Conservation (phyloP, 148 eudicot genomes). For the Nepenthes gracilis region DNA sequence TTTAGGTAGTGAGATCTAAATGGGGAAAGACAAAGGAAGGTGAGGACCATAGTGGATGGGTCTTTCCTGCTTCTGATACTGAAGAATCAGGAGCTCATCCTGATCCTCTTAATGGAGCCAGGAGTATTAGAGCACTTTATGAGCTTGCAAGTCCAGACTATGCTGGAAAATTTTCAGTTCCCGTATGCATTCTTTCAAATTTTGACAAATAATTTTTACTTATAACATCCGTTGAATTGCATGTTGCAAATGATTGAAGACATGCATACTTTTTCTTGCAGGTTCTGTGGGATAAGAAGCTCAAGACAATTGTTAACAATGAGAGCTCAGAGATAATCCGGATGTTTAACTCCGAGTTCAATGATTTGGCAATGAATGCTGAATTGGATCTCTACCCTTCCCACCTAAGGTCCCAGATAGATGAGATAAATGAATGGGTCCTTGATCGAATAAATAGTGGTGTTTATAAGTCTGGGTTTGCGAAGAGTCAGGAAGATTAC, state of each 20-base stretch:
- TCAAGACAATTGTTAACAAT: too few species aligned
- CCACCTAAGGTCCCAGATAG: slow-evolving; percentile 47
- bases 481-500: slow-evolving; percentile 77
- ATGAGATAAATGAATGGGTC: slow-evolving; percentile 62
- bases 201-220: not conserved
- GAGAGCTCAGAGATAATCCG: too few species aligned
- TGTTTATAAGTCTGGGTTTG: slow-evolving; percentile 88
- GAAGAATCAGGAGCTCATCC: slow-evolving; percentile 71
- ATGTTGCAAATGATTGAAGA: not conserved
- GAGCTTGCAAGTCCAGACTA: slow-evolving; percentile 80
- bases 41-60: slow-evolving; percentile 90
- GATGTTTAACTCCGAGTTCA: too few species aligned
- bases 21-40: slow-evolving; percentile 73
- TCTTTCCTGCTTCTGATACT: slow-evolving; percentile 55
- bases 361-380: not conserved
- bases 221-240: not conserved
- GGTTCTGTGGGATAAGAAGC: too few species aligned
- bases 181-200: slow-evolving; percentile 34
- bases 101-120: slow-evolving; percentile 65
- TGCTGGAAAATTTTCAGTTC: slow-evolving; percentile 66
- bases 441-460: slow-evolving; percentile 72
- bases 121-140: slow-evolving; percentile 57
- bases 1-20: slow-evolving; percentile 53
- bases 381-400: slow-evolving; percentile 70
- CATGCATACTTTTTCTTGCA: slow-evolving; percentile 49